Percentiles rank a stretch among this genome's conserved stretches.
These are phyloP conservation scores for Aspergillus campestris DNA, from an alignment of 495 filamentous ascomycete genomes.

Conservation along the genomic window DNA sequence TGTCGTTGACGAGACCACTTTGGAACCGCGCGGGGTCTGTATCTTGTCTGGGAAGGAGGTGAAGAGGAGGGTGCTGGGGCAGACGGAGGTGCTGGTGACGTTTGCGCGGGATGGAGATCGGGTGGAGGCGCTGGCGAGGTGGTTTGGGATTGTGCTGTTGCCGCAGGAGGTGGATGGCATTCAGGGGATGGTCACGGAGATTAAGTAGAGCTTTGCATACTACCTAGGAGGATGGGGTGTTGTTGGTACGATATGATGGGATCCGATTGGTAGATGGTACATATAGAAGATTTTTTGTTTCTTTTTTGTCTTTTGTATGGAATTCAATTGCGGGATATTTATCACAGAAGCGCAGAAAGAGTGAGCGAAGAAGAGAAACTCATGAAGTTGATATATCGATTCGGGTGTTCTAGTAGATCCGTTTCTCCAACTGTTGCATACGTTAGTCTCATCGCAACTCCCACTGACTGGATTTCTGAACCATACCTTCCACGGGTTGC, in stretches of 20 bases:
- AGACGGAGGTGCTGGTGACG: slow-evolving; percentile 40
- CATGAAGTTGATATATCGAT: slow-evolving; percentile 6
- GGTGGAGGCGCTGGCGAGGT: slow-evolving; percentile 42
- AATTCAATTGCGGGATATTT: slow-evolving; percentile 14
- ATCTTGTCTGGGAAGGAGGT: slow-evolving; percentile 47
- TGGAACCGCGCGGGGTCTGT: slow-evolving; percentile 46
- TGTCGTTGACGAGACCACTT: slow-evolving; percentile 28
- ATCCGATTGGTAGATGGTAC: slow-evolving; percentile 8
- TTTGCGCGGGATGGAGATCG: slow-evolving; percentile 46
- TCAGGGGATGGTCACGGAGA: slow-evolving; percentile 37
- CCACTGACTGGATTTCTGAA: neutral
- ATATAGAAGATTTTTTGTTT: slow-evolving; percentile 7
- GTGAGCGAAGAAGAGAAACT: slow-evolving; percentile 2
- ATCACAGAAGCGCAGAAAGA: slow-evolving; percentile 9
- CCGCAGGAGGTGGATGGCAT: slow-evolving; percentile 44
- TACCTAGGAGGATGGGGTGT: neutral
- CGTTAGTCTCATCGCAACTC: slow-evolving; percentile 4
- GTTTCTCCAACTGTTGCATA: slow-evolving; percentile 28
- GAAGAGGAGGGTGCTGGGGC: slow-evolving; percentile 47
- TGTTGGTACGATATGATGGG: too few relatives aligned
- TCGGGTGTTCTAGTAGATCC: slow-evolving; percentile 26
- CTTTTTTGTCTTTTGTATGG: too few relatives aligned
- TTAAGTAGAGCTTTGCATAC: slow-evolving; percentile 21
- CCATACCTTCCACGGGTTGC: slow-evolving; percentile 87
- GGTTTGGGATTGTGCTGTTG: slow-evolving; percentile 48